These are phyloP conservation scores for Aspergillus conjunctus DNA, from an alignment of 495 filamentous ascomycete species.

Conservation along the genomic window DNA sequence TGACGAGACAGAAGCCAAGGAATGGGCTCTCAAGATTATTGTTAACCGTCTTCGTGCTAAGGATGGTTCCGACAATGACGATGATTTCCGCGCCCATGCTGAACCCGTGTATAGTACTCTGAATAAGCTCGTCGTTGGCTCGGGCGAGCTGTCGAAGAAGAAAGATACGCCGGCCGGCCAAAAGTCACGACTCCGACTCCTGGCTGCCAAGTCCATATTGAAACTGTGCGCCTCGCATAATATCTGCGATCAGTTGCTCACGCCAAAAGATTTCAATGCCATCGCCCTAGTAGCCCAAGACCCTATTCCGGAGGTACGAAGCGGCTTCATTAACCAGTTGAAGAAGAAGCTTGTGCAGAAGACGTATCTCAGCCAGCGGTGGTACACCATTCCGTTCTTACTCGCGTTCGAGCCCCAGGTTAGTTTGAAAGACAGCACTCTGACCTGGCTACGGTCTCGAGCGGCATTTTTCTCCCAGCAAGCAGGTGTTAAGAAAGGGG, in stretches of 20 bases:
- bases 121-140: slow-evolving; percentile 67
- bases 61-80: slow-evolving; percentile 51
- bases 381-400: slow-evolving; percentile 85
- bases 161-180: slow-evolving; percentile 73
- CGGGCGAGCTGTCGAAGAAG: slow-evolving; percentile 78
- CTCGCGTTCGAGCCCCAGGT: slow-evolving; percentile 83
- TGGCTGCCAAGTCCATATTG: slow-evolving; percentile 77
- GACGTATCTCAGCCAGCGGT: slow-evolving; percentile 56
- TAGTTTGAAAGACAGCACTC: slow-evolving; percentile 67
- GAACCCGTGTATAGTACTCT: slow-evolving; percentile 74
- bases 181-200: slow-evolving; percentile 73
- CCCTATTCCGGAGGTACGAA: slow-evolving; percentile 67
- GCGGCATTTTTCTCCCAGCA: slow-evolving; percentile 51
- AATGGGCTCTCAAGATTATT: slow-evolving; percentile 84
- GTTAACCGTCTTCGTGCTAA: slow-evolving; percentile 81
- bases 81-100: slow-evolving; percentile 65
- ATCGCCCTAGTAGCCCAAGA: slow-evolving; percentile 83
- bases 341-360: slow-evolving; percentile 75
- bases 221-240: slow-evolving; percentile 74
- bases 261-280: slow-evolving; percentile 71
- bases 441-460: slow-evolving; percentile 88
- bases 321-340: slow-evolving; percentile 75
- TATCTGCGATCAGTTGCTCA: slow-evolving; percentile 75
- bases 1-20: slow-evolving; percentile 80
- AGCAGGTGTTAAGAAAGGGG: slow-evolving; percentile 42